These are phyloP conservation scores for Withania somnifera DNA, from an alignment of 305 asterid genomes.

Conservation along the genomic window DNA sequence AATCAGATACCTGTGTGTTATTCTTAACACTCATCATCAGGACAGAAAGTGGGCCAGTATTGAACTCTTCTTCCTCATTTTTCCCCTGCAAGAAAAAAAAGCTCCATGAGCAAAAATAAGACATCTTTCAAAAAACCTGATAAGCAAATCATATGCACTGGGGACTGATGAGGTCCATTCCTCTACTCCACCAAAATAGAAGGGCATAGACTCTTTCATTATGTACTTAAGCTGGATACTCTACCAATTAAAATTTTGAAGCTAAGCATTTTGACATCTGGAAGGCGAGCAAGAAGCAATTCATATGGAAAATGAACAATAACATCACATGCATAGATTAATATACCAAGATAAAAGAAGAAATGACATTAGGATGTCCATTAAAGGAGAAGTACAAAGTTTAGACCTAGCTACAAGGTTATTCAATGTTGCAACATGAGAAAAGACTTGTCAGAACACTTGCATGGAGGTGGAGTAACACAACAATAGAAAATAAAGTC, in stretches of 20 bases:
- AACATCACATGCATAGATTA: background rate
- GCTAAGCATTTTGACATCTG: background rate
- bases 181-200: background rate
- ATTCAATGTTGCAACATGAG: background rate
- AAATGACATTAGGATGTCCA: background rate
- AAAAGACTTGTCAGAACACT: background rate
- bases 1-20: constrained; percentile 68
- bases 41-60: constrained; percentile 87
- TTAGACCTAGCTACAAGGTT: background rate
- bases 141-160: background rate
- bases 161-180: background rate
- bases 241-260: background rate
- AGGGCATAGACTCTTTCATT: background rate
- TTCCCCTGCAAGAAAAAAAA: constrained; percentile 30
- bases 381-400: background rate
- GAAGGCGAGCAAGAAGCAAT: background rate
- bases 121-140: background rate
- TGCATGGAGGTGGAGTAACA: background rate
- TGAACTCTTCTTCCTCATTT: constrained; percentile 94
- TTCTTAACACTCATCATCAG: constrained; percentile 91
- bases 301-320: background rate
- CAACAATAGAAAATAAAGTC: background rate
- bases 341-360: background rate
- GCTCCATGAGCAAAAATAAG: background rate
- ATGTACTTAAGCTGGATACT: background rate